A percentile compares a stretch with the other conserved stretches of the same genome.
phyloP scores from a whole-genome alignment of 352 stramenopile species.

The Peronospora belbahrii region DNA sequence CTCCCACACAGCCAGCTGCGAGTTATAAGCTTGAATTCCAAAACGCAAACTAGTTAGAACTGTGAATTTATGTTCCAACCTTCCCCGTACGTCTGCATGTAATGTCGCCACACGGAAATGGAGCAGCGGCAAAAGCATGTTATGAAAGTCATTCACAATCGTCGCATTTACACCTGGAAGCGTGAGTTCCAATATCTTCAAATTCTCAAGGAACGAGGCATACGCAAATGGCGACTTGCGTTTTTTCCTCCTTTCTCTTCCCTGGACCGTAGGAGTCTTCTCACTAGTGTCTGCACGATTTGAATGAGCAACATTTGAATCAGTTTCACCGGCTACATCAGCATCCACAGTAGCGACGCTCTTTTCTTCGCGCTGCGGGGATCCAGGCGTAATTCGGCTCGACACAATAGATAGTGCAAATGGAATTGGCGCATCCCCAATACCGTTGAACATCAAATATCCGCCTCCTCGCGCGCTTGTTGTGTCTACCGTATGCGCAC shows the following conservation, averaged over 20 bases:
- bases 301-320: not conserved
- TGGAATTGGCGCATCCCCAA: slow-evolving; percentile 73
- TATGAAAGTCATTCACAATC: slow-evolving; percentile 83
- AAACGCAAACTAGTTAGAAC: slow-evolving; percentile 54
- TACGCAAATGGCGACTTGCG: slow-evolving; percentile 17
- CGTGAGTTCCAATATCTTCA: slow-evolving; percentile 73
- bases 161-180: slow-evolving; percentile 73
- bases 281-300: not conserved
- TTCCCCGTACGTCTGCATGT: slow-evolving; percentile 56
- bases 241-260: slow-evolving; percentile 17
- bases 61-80: slow-evolving; percentile 54
- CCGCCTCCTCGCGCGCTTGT: slow-evolving; percentile 50
- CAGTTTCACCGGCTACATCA: not conserved
- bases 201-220: slow-evolving; percentile 38
- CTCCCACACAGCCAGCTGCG: slow-evolving; percentile 81
- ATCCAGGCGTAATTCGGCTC: slow-evolving; percentile 11
- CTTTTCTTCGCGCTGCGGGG: slow-evolving; percentile 5
- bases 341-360: slow-evolving; percentile 1
- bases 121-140: slow-evolving; percentile 77
- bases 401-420: slow-evolving; percentile 66
- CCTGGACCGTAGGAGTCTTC: slow-evolving; percentile 1
- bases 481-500: slow-evolving; percentile 32
- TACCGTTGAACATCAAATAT: slow-evolving; percentile 84
- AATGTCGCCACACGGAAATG: slow-evolving; percentile 67
- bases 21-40: slow-evolving; percentile 80